Conservation (phyloP, 2,329 filamentous ascomycete species). For the Nemania serpens region DNA sequence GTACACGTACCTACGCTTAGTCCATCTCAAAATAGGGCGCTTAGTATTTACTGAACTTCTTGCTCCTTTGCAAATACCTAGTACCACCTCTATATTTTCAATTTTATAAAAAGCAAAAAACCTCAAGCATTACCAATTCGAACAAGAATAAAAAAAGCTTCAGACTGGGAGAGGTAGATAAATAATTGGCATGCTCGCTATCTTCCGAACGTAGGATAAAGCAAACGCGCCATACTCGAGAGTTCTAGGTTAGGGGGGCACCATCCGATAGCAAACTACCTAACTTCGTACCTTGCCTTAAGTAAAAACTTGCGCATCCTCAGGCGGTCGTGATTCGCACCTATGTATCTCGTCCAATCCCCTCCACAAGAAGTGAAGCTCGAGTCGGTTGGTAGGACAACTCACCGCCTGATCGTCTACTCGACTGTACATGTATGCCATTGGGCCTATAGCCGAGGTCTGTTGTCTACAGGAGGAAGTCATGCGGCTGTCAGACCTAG, state of each 20-base stretch:
- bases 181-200: neutral
- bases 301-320: neutral
- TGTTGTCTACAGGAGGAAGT: constrained; percentile 18
- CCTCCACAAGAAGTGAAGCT: neutral
- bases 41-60: too few relatives aligned
- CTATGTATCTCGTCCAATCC: neutral
- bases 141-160: too few relatives aligned
- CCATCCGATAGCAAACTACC: neutral
- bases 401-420: constrained; percentile 4
- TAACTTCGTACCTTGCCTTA: neutral
- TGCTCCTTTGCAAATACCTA: too few relatives aligned
- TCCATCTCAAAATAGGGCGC: too few relatives aligned
- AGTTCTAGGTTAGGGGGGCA: neutral
- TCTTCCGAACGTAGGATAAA: neutral
- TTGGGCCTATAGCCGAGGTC: constrained; percentile 15
- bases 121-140: too few relatives aligned
- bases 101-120: too few relatives aligned
- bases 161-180: too few relatives aligned
- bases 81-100: too few relatives aligned
- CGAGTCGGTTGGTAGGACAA: neutral
- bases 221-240: neutral
- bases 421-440: constrained; percentile 3
- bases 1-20: too few relatives aligned
- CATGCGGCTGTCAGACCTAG: constrained; percentile 56
- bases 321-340: neutral